Base-by-base conservation (phyloP, 1,139 yeast species). In the Saccharomyces pastorianus region DNA sequence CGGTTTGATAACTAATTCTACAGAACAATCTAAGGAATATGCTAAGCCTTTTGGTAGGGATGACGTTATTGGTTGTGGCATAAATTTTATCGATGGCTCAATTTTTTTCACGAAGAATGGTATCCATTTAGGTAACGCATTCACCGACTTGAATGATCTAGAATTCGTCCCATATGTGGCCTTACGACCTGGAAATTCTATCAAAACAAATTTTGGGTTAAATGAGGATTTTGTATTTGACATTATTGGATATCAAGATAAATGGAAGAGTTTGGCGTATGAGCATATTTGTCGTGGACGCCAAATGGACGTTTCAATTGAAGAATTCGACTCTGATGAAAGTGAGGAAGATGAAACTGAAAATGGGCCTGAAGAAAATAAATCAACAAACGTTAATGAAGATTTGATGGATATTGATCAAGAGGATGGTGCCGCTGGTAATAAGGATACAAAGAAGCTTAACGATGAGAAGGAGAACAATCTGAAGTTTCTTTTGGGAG, bases 31-130 rank as follows among this genome's bases (percentile, higher is more conserved):
- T 51, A 70, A 73, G 57, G 68, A 68, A 20, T 77, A 71, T 55
- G 78, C 79, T 1, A 76, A 79, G 29, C 72, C 73, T 47, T 83
- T 76, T 65, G 80, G 83, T 0, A 66, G 71, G 26, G 77, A 77
- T 25, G 97, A 90, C 68, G 75, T 80, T 1, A 76, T 91, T 59
- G 98, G 98, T 0, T 85, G 95, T 68, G 96, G 97, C 2, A 76
- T 89, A 28, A 86, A 90, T 71, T 86, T 81, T 62, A 74, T 79
- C 28, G 80, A 80, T 47, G 78, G 80, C 48, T 73, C 82, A 0
- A 76, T 89, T 2, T 91, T 90, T 63, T 82, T 82, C 59, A 90
- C 97, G 0, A 84, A 88, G 68, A 90, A 91, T 69, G 97, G 97
- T 2, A 78, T 87, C 6, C 71, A 70, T 49, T 64, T 83, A 49